Base-by-base conservation (phyloP, 768 basidiomycete genomes). In the Kwoniella botswanensis region DNA sequence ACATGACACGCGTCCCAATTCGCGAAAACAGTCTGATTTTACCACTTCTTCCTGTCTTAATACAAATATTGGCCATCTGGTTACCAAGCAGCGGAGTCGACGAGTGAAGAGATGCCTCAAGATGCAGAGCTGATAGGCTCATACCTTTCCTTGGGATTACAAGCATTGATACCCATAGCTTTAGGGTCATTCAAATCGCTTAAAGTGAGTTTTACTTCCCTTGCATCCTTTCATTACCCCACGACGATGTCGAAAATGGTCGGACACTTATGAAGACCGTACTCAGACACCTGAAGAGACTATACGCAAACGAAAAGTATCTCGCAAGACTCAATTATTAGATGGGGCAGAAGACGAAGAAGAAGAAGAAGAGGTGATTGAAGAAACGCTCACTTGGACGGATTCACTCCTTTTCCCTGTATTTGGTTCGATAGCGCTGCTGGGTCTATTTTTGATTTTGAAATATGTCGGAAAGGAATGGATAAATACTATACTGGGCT, bases 391-490 rank as follows among this genome's bases (percentile, higher is more conserved):
- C 6, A 81, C 83, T 21, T 78, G 82, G 72, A 70, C 68, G 0
- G 83, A 84, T 66, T 79, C 82, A 17, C 72, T 83, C 26, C 44
- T 79, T 58, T 84, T 85, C 63, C 84, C 85, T 13, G 67, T 84
- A 1, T 59, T 84, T 35, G 93, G 92, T 4, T 93, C 92, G 0
- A 86, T 85, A 6, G 87, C 87, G 42, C 85, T 96, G 41, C 85
- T 92, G 73, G 88, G 89, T 4, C 81, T 94, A 71, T 94, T 91
- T 76, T 71, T 87, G 65, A 82, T 91, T 29, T 86, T 96, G 67
- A 90, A 89, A 77, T 93, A 90, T 80, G 84, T 91, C 63, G 92
- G 93, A 42, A 88, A 73, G 74, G 89, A 89, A 68, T 92, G 92
- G 90, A 88, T 96, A 67, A 95, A 95, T 83, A 88, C 87, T 87